Evolutionary conservation across 2,329 filamentous ascomycete genomes (phyloP), one percentile per base, ranked within the genome.

Genomic region (Calonectria multiphialidica): DNA sequence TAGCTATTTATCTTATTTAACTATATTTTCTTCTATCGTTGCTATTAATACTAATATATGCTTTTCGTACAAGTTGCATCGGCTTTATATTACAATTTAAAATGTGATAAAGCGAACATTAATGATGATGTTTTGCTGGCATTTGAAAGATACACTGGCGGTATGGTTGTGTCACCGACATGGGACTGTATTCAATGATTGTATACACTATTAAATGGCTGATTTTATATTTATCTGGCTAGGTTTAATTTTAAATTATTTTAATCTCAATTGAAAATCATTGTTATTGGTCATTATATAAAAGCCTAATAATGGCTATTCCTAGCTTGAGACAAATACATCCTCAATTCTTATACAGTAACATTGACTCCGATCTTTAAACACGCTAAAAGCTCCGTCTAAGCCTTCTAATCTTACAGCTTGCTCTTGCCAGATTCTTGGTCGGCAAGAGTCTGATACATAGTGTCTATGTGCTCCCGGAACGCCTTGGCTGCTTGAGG

Each of bases 401-500:
- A 66, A 68, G 37, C 40, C 16, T 55, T 53, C 21, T 68, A 68
- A 40, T 72, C 73, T 80, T 78, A 80, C 72, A 80, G 72, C 68
- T 78, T 80, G 64, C 68, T 72, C 70, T 74, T 79, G 50, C 67
- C 30, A 2, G 73, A 47, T 49, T 72, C 76, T 25, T 74, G 66
- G 2, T 73, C 61, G 21, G 72, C 68, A 47, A 91, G 82, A 81
- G 91, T 89, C 47, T 84, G 84, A 76, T 92, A 92, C 88, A 92
- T 87, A 66, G 83, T 83, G 69, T 89, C 88, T 59, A 92, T 89
- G 63, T 91, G 85, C 21, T 81, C 78, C 68, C 86, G 85, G 83
- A 87, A 92, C 2, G 85, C 87, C 83, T 85, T 88, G 2, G 85
- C 87, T 0, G 88, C 84, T 76, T 90, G 90, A 1, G 88, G 88